A percentile compares a stretch with the other conserved stretches of the same genome.
Evolutionary conservation across 2,329 filamentous ascomycete species (phyloP).

Genomic region (Fulvia fulva): DNA sequence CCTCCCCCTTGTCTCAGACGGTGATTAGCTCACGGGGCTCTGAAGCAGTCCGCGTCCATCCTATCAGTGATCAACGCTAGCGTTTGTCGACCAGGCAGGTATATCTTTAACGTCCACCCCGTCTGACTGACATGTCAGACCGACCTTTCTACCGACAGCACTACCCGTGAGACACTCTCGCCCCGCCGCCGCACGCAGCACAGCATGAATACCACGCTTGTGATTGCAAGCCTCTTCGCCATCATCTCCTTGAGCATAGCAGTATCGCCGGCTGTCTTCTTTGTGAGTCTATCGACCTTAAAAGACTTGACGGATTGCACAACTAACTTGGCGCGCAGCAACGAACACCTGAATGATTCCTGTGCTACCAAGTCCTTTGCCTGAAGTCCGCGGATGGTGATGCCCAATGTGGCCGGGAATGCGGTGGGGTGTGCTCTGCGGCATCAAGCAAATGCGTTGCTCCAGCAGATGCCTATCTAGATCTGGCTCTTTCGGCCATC

Average conservation of each 20-base stretch:
- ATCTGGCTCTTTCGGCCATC: too few species aligned
- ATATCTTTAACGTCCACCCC: too few species aligned
- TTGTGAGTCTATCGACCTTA: not conserved
- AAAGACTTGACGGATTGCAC: not conserved
- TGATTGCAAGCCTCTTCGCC: not conserved
- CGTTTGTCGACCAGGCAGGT: too few species aligned
- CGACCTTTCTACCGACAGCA: too few species aligned
- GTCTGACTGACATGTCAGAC: too few species aligned
- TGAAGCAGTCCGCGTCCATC: too few species aligned
- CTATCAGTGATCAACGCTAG: too few species aligned
- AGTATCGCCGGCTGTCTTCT: not conserved
- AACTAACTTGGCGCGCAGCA: not conserved
- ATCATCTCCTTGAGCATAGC: not conserved
- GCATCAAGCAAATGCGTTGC: not conserved
- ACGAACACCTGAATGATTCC: not conserved
- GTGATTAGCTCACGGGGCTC: too few species aligned
- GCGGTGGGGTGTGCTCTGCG: not conserved
- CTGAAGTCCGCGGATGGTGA: not conserved
- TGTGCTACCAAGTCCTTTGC: not conserved
- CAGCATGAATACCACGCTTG: not conserved
- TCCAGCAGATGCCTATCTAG: too few species aligned
- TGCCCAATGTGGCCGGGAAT: not conserved
- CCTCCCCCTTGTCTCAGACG: too few species aligned
- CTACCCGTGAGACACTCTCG: too few species aligned
- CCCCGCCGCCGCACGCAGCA: too few species aligned